phyloP scores from a whole-genome alignment of 371 early-diverging fungal species.

The Rhizopus stolonifer region DNA sequence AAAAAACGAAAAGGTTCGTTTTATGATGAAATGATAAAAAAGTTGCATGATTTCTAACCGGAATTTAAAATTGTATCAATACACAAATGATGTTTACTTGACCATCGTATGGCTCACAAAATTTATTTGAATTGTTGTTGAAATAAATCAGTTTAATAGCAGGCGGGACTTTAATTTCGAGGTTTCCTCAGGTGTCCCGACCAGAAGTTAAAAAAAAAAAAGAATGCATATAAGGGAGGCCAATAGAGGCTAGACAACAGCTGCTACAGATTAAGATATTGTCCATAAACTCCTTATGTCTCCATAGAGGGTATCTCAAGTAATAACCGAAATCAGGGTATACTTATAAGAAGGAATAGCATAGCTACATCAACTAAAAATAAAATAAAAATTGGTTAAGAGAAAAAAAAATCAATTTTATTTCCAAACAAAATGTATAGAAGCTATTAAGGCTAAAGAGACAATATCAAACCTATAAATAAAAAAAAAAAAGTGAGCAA shows the following conservation, averaged over 20 bases:
- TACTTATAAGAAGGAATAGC: slow-evolving; percentile 2
- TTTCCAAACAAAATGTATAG: neutral
- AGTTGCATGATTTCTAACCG: slow-evolving; percentile 10
- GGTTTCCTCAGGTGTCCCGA: too few relatives aligned
- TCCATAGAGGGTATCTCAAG: slow-evolving; percentile 4
- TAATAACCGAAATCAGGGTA: slow-evolving; percentile 5
- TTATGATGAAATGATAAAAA: neutral
- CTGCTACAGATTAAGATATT: slow-evolving; percentile 9
- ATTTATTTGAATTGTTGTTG: too few relatives aligned
- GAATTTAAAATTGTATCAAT: neutral
- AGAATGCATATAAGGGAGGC: neutral
- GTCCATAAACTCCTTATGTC: slow-evolving; percentile 2
- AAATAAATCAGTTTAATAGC: too few relatives aligned
- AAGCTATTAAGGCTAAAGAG: slow-evolving; percentile 9
- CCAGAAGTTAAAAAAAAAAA: too few relatives aligned
- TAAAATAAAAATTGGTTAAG: neutral
- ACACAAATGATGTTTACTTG: too few relatives aligned
- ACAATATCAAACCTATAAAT: slow-evolving; percentile 9
- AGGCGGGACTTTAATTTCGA: too few relatives aligned
- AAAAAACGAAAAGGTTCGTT: neutral
- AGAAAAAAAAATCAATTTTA: neutral
- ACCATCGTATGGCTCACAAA: too few relatives aligned
- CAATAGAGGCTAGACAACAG: slow-evolving; percentile 10
- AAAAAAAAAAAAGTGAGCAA: too few relatives aligned
- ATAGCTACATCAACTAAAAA: slow-evolving; percentile 6